Conservation (phyloP, 225 moss, liverwort and hornwort species). For the Sphagnum contortum region DNA sequence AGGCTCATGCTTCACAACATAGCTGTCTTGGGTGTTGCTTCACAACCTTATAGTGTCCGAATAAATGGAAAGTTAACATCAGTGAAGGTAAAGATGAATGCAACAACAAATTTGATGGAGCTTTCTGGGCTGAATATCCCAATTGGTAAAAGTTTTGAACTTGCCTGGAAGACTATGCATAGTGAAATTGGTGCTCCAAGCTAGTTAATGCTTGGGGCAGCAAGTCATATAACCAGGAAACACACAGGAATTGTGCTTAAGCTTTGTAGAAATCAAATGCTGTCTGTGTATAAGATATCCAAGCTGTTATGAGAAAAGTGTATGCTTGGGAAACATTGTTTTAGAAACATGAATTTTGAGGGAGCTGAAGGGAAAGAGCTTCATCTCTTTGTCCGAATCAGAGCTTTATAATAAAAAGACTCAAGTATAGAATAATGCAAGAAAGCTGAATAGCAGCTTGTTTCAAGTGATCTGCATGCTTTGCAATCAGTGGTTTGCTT, state of each 20-base stretch:
- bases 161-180: slow-evolving; percentile 16
- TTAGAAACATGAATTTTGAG: too few relatives aligned
- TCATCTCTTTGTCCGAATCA: too few relatives aligned
- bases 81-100: slow-evolving; percentile 13
- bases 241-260: background rate
- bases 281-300: background rate
- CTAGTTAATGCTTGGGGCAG: background rate
- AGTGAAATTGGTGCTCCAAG: background rate
- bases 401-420: too few relatives aligned
- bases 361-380: too few relatives aligned
- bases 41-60: slow-evolving; percentile 9
- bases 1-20: slow-evolving; percentile 32
- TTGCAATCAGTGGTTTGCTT: too few relatives aligned
- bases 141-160: slow-evolving; percentile 26
- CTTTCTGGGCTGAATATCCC: slow-evolving; percentile 28
- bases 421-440: too few relatives aligned
- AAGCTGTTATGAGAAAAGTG: too few relatives aligned
- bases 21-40: slow-evolving; percentile 20
- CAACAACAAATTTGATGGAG: slow-evolving; percentile 5
- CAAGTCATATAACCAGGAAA: background rate
- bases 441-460: too few relatives aligned
- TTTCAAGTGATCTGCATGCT: too few relatives aligned
- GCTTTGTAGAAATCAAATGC: background rate
- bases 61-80: slow-evolving; percentile 13
- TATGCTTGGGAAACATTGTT: too few relatives aligned